Evolutionary conservation across 2,329 filamentous ascomycete genomes (phyloP).

Genomic region (Mycosphaerelloides madeirae): DNA sequence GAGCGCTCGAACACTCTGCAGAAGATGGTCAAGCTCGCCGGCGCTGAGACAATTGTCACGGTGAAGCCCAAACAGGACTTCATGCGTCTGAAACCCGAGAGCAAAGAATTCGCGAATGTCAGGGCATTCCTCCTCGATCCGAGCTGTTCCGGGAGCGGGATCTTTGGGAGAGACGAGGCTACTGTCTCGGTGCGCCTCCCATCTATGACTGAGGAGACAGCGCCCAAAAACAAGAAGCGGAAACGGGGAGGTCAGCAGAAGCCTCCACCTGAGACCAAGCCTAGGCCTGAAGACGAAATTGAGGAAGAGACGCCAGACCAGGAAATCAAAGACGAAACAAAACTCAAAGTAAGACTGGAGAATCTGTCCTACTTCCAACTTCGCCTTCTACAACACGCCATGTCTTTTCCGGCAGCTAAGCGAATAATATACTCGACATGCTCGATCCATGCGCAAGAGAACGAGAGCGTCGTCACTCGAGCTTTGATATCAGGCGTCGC

Average conservation of each 20-base stretch:
- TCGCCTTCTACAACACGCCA: slow-evolving; percentile 74
- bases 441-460: slow-evolving; percentile 80
- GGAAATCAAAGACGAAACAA: slow-evolving; percentile 43
- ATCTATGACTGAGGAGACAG: slow-evolving; percentile 18
- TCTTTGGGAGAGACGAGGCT: slow-evolving; percentile 79
- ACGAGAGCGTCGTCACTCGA: slow-evolving; percentile 74
- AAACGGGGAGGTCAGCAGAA: slow-evolving; percentile 22
- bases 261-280: slow-evolving; percentile 5
- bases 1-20: slow-evolving; percentile 68
- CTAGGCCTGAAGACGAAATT: slow-evolving; percentile 9
- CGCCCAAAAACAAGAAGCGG: slow-evolving; percentile 27
- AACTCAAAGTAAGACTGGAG: slow-evolving; percentile 60
- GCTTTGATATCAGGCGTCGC: slow-evolving; percentile 67
- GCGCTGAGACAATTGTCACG: slow-evolving; percentile 60
- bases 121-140: slow-evolving; percentile 81
- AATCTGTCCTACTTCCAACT: slow-evolving; percentile 79
- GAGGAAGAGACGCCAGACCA: slow-evolving; percentile 28
- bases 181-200: slow-evolving; percentile 60
- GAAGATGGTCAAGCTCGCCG: slow-evolving; percentile 78
- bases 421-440: slow-evolving; percentile 92
- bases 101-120: slow-evolving; percentile 62
- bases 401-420: slow-evolving; percentile 69
- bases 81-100: slow-evolving; percentile 63
- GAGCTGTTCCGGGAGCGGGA: slow-evolving; percentile 92
- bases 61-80: slow-evolving; percentile 78